Evolutionary conservation across 2,329 filamentous ascomycete species (phyloP).

Genomic region (Davidsoniella neocaledoniae): DNA sequence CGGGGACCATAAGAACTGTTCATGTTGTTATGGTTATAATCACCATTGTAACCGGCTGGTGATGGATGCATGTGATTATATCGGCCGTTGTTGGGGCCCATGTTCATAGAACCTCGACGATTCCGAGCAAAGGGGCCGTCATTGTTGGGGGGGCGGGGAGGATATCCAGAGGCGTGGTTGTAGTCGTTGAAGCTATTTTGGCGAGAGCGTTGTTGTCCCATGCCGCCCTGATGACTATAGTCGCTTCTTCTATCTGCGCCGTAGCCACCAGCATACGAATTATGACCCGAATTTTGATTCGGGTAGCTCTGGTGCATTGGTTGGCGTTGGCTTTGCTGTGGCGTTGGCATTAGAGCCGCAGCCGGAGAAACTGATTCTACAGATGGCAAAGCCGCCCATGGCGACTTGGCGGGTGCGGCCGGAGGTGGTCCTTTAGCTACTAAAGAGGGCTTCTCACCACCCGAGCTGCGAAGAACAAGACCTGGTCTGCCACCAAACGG

Average conservation of each 20-base stretch:
- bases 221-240: conserved; percentile 1
- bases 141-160: conserved; percentile 4
- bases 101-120: conserved; percentile 9
- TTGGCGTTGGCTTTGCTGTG: conserved; percentile 17
- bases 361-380: conserved; percentile 65
- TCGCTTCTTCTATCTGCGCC: conserved; percentile 6
- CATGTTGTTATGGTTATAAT: conserved; percentile 1
- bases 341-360: conserved; percentile 18
- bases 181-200: conserved; percentile 10
- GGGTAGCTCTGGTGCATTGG: conserved; percentile 15
- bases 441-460: conserved; percentile 50
- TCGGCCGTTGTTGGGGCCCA: conserved; percentile 2
- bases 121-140: conserved; percentile 8
- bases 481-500: conserved; percentile 29
- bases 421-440: conserved; percentile 54
- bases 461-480: conserved; percentile 44
- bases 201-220: conserved; percentile 6
- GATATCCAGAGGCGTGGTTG: conserved; percentile 8
- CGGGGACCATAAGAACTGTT: conserved; percentile 1
- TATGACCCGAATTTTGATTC: neutral
- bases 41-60: neutral
- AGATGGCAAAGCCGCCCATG: conserved; percentile 76
- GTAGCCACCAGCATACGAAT: neutral
- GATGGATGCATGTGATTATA: conserved; percentile 5
- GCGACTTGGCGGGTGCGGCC: conserved; percentile 64